These are phyloP conservation scores for Aspergillus piperis DNA, from an alignment of 2,329 filamentous ascomycete species.

Conservation along the genomic window DNA sequence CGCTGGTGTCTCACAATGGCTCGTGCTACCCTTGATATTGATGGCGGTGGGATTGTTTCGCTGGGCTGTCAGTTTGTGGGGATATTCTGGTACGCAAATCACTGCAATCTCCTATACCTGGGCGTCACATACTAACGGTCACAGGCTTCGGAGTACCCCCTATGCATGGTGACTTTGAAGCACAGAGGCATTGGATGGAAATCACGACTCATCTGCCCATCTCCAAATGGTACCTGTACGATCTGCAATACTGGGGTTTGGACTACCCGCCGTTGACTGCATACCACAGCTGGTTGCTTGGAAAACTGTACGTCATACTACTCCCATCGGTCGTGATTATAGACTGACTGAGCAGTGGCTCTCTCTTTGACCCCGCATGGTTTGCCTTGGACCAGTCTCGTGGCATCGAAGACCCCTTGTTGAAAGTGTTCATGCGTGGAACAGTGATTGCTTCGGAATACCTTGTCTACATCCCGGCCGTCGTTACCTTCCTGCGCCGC, in stretches of 20 bases:
- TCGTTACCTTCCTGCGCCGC: conserved; percentile 80
- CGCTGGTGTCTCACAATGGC: conserved; percentile 82
- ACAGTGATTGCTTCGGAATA: conserved; percentile 92
- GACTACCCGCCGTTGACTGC: conserved; percentile 97
- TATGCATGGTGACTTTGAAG: conserved; percentile 96
- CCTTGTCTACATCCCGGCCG: conserved; percentile 80
- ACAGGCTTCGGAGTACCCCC: conserved; percentile 77
- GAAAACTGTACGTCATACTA: conserved; percentile 66
- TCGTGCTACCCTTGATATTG: conserved; percentile 80
- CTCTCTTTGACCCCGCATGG: conserved; percentile 77
- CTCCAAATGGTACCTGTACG: conserved; percentile 97
- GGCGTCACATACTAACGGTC: background rate
- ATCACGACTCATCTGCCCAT: conserved; percentile 84
- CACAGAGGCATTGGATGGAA: conserved; percentile 99
- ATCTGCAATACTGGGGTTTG: conserved; percentile 94
- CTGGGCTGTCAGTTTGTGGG: conserved; percentile 91
- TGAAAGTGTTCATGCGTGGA: conserved; percentile 96
- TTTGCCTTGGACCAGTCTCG: conserved; percentile 83
- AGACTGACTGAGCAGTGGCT: conserved; percentile 56
- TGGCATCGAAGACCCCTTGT: conserved; percentile 71
- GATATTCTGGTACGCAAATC: conserved; percentile 75
- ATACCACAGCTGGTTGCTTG: conserved; percentile 96
- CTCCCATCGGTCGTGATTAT: background rate
- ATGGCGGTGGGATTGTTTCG: conserved; percentile 90
- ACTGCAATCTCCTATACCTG: background rate